Evolutionary conservation across 164 flowering plant species (phyloP).

Genomic region (Hamamelis virginiana): DNA sequence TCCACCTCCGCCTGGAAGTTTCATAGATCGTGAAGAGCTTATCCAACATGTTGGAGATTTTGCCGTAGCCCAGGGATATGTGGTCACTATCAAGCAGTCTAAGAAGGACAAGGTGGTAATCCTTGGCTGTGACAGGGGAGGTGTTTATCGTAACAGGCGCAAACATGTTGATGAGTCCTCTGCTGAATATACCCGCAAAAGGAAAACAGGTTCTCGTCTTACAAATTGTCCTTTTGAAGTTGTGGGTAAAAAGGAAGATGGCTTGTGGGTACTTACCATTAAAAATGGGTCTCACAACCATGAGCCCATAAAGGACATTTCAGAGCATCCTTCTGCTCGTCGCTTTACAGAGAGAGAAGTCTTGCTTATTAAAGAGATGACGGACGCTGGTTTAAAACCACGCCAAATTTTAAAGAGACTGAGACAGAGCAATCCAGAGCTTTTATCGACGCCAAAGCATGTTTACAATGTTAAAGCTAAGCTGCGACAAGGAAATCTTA

Average conservation of each 20-base stretch:
- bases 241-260: slow-evolving; percentile 44
- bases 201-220: slow-evolving; percentile 44
- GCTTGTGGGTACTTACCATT: slow-evolving; percentile 41
- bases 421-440: slow-evolving; percentile 44
- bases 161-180: slow-evolving; percentile 26
- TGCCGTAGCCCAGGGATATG: slow-evolving; percentile 44
- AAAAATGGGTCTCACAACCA: slow-evolving; percentile 53
- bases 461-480: slow-evolving; percentile 42
- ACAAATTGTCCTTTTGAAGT: slow-evolving; percentile 55
- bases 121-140: slow-evolving; percentile 55
- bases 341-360: slow-evolving; percentile 46
- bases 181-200: slow-evolving; percentile 23
- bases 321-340: slow-evolving; percentile 49
- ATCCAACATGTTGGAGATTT: slow-evolving; percentile 43
- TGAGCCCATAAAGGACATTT: slow-evolving; percentile 40
- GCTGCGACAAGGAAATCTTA: slow-evolving; percentile 26
- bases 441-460: slow-evolving; percentile 41
- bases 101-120: slow-evolving; percentile 42
- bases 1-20: slow-evolving; percentile 38
- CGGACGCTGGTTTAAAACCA: slow-evolving; percentile 42
- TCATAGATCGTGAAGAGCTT: slow-evolving; percentile 45
- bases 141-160: slow-evolving; percentile 42
- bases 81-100: slow-evolving; percentile 46
- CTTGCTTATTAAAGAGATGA: slow-evolving; percentile 42
- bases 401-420: slow-evolving; percentile 44